These are phyloP conservation scores for Sclerotinia trifoliorum DNA, from an alignment of 2,329 filamentous ascomycete species.

Conservation along the genomic window DNA sequence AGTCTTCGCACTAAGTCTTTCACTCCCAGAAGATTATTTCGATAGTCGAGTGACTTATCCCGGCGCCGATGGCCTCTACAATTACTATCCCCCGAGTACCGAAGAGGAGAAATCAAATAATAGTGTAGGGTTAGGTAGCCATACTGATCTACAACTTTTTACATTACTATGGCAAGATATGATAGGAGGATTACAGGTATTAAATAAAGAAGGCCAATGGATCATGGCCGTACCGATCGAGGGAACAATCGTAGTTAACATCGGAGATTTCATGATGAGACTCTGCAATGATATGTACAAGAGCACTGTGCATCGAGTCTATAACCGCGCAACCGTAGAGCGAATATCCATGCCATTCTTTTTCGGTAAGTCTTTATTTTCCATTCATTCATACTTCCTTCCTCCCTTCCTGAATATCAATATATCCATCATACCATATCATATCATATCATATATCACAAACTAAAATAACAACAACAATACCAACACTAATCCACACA, in stretches of 20 bases:
- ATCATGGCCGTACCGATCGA: constrained; percentile 46
- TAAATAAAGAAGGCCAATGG: constrained; percentile 47
- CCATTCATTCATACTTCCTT: no score
- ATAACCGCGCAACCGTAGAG: constrained; percentile 44
- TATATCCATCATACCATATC: not conserved
- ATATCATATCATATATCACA: no score
- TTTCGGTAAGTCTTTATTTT: constrained; percentile 43
- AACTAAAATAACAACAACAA: no score
- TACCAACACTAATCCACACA: constrained; percentile 4
- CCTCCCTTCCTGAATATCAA: not conserved
- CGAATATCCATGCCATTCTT: constrained; percentile 58
- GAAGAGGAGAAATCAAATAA: constrained; percentile 36
- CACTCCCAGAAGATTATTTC: constrained; percentile 54
- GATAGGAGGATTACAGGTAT: constrained; percentile 45
- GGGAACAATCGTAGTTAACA: constrained; percentile 52
- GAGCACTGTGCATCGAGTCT: constrained; percentile 52
- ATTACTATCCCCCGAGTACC: constrained; percentile 47
- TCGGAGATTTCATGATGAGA: constrained; percentile 53
- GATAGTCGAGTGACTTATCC: constrained; percentile 54
- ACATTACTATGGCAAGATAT: constrained; percentile 51
- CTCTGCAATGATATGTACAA: constrained; percentile 52
- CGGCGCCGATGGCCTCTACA: constrained; percentile 46
- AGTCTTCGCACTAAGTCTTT: constrained; percentile 55
- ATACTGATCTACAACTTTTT: constrained; percentile 50
- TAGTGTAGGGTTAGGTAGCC: constrained; percentile 46